phyloP scores from a whole-genome alignment of 257 asterid genomes.

The Plantago ovata region DNA sequence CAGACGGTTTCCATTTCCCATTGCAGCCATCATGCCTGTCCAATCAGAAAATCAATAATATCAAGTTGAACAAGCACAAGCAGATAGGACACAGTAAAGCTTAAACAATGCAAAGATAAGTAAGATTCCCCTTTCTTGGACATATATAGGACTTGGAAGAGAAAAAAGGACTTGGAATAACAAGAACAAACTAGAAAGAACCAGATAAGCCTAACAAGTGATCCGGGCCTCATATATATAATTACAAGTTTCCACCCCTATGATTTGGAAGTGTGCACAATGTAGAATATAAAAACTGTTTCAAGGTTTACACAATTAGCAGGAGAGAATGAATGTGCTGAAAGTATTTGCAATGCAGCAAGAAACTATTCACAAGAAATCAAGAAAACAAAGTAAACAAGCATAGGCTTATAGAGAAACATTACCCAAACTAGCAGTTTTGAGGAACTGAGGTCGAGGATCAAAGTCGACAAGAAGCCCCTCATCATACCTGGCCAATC shows the following conservation, averaged over 20 bases:
- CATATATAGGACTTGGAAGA: no score
- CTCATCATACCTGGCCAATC: slow-evolving; percentile 26
- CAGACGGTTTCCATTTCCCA: slow-evolving; percentile 31
- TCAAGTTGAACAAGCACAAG: slow-evolving; percentile 43
- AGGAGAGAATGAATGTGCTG: no score
- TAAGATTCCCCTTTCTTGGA: neutral
- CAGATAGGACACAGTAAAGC: neutral
- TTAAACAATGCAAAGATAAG: slow-evolving; percentile 4
- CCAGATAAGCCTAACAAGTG: neutral
- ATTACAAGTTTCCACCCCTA: neutral
- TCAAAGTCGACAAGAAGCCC: slow-evolving; percentile 37
- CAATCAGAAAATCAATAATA: slow-evolving; percentile 29
- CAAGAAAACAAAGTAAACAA: slow-evolving; percentile 5
- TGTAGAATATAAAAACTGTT: no score
- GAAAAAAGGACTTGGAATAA: no score
- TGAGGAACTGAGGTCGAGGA: slow-evolving; percentile 47
- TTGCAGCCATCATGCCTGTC: slow-evolving; percentile 38
- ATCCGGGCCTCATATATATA: neutral
- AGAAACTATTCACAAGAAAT: neutral
- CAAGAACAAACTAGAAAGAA: neutral
- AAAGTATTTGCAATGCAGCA: no score
- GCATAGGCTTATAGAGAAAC: slow-evolving; percentile 6
- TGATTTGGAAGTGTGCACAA: no score
- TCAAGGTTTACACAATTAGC: no score
- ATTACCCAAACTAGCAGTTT: slow-evolving; percentile 38